A percentile compares a stretch with the other conserved stretches of the same genome.
phyloP scores from a whole-genome alignment of 257 asterid genomes.

The Linaria vulgaris region DNA sequence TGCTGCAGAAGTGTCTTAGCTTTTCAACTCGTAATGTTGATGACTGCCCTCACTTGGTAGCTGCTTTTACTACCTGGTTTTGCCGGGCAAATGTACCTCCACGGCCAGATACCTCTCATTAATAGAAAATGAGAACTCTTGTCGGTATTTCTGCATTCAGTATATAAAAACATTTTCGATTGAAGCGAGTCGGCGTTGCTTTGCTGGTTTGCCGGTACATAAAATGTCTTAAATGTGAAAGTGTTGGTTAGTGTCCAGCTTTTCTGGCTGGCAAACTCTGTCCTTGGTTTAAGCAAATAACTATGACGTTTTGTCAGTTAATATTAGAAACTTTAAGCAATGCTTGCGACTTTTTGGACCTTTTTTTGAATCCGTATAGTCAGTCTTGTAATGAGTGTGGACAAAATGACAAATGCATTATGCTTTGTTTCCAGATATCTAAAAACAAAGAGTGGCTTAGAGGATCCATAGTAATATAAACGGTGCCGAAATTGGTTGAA shows the following conservation, averaged over 20 bases:
- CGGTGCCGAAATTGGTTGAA: too few relatives aligned
- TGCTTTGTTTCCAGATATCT: too few relatives aligned
- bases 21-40: slow-evolving; percentile 85
- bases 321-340: too few relatives aligned
- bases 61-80: too few relatives aligned
- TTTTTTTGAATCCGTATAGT: too few relatives aligned
- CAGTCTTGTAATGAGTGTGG: too few relatives aligned
- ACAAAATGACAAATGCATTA: too few relatives aligned
- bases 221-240: slow-evolving; percentile 10
- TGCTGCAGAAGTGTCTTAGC: slow-evolving; percentile 88
- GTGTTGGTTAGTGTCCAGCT: slow-evolving; percentile 4
- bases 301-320: too few relatives aligned
- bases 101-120: slow-evolving; percentile 23
- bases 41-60: slow-evolving; percentile 82
- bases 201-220: not conserved
- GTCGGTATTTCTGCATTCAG: not conserved
- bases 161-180: not conserved
- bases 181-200: not conserved
- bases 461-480: too few relatives aligned
- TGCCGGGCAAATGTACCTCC: slow-evolving; percentile 68
- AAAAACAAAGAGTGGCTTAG: too few relatives aligned
- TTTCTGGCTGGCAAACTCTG: slow-evolving; percentile 15
- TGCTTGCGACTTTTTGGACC: too few relatives aligned
- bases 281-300: slow-evolving; percentile 4
- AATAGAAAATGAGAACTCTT: slow-evolving; percentile 1